These are phyloP conservation scores for Hibiscus tridactylites DNA, from an alignment of 345 rosid species.

Conservation along the genomic window DNA sequence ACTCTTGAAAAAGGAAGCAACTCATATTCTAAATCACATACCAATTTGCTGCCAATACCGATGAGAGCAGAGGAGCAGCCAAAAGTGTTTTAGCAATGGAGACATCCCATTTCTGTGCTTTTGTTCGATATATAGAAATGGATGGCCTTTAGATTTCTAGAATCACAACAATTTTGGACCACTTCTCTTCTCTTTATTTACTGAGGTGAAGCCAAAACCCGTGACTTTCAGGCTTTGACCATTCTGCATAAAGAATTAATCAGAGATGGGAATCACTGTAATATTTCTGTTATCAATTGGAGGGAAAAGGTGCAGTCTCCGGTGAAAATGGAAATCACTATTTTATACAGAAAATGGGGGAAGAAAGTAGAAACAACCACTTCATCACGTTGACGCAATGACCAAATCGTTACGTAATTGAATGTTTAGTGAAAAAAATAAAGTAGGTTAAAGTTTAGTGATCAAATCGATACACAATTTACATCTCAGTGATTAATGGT, in stretches of 20 bases:
- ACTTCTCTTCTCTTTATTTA: background rate
- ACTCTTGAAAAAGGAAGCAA: background rate
- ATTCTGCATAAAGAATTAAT: background rate
- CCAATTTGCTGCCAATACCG: background rate
- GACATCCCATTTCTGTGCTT: slow-evolving; percentile 4
- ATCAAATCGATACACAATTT: too few relatives aligned
- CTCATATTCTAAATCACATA: background rate
- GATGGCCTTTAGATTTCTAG: background rate
- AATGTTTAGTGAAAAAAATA: too few relatives aligned
- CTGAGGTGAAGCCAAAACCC: background rate
- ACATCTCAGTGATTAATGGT: too few relatives aligned
- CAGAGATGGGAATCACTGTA: background rate
- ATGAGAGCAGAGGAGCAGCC: background rate
- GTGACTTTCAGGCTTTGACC: background rate
- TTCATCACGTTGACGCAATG: too few relatives aligned
- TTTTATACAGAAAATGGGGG: too few relatives aligned
- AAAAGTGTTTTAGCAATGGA: background rate
- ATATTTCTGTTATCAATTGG: background rate
- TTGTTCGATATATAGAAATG: background rate
- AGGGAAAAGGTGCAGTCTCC: too few relatives aligned
- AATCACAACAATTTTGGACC: background rate
- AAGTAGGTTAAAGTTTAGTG: too few relatives aligned
- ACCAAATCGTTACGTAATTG: too few relatives aligned
- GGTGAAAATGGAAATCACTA: too few relatives aligned
- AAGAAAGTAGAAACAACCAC: too few relatives aligned